Percentiles rank a stretch among this genome's conserved stretches.
Conservation (phyloP, 2,329 filamentous ascomycete genomes). For the Achaetomium macrosporum region DNA sequence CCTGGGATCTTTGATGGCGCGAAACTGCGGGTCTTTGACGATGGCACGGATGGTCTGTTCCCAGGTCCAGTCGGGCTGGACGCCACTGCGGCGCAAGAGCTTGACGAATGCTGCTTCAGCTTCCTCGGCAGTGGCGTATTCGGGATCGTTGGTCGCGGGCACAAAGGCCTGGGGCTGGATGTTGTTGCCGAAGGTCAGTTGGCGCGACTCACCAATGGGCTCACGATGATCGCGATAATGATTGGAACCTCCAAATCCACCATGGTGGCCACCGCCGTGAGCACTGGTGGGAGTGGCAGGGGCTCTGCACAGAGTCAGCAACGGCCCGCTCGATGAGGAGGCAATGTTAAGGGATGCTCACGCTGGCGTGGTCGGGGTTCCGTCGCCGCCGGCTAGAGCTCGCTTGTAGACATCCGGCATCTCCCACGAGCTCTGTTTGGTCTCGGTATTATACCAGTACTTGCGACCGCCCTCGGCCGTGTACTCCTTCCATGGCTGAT, state of each 20-base stretch:
- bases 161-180: conserved; percentile 53
- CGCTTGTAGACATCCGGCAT: conserved; percentile 80
- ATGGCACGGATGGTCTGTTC: conserved; percentile 79
- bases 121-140: conserved; percentile 75
- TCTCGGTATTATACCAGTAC: conserved; percentile 94
- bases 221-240: conserved; percentile 29
- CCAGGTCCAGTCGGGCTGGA: conserved; percentile 91
- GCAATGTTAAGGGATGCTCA: conserved; percentile 26
- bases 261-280: conserved; percentile 24
- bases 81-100: conserved; percentile 74
- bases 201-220: conserved; percentile 48
- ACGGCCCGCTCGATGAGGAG: conserved; percentile 1
- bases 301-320: conserved; percentile 19
- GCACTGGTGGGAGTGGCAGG: conserved; percentile 38
- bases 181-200: conserved; percentile 53
- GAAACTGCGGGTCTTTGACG: conserved; percentile 87
- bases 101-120: conserved; percentile 92
- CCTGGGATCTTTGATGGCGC: conserved; percentile 85
- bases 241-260: conserved; percentile 14
- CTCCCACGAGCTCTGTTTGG: conserved; percentile 89
- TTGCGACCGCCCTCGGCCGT: conserved; percentile 78
- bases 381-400: conserved; percentile 60
- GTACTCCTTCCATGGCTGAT: conserved; percentile 90
- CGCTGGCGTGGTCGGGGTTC: conserved; percentile 39
- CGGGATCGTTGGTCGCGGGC: conserved; percentile 63